phyloP scores from a whole-genome alignment of 2,329 filamentous ascomycete genomes.

The Myriosclerotinia scirpicola region DNA sequence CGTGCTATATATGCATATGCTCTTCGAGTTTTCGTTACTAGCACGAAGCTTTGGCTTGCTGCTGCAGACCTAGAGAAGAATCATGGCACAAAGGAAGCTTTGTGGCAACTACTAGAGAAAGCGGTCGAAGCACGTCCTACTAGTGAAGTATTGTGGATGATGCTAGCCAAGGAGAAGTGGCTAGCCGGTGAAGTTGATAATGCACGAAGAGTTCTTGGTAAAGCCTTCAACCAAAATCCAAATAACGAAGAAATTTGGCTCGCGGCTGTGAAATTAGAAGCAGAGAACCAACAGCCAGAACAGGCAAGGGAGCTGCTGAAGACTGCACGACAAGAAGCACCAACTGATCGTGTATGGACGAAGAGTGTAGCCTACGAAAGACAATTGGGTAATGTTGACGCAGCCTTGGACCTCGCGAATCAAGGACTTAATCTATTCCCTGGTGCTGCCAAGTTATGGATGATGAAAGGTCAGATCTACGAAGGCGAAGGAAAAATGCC shows the following conservation, averaged over 20 bases:
- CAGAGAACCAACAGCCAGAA: conserved; percentile 79
- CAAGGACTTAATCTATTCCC: conserved; percentile 87
- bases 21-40: conserved; percentile 84
- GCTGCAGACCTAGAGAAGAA: conserved; percentile 89
- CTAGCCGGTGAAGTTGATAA: conserved; percentile 83
- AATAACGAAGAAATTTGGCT: conserved; percentile 99
- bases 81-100: conserved; percentile 78
- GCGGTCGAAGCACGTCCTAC: conserved; percentile 91
- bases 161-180: conserved; percentile 94
- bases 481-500: conserved; percentile 75
- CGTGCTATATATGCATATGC: conserved; percentile 92
- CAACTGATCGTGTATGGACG: conserved; percentile 96
- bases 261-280: conserved; percentile 92
- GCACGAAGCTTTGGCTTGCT: conserved; percentile 84
- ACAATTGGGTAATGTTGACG: conserved; percentile 74
- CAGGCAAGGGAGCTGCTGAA: conserved; percentile 80
- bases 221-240: conserved; percentile 91
- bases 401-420: conserved; percentile 82
- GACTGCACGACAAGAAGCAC: conserved; percentile 81
- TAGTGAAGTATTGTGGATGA: conserved; percentile 91
- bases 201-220: conserved; percentile 79
- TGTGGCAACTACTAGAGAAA: conserved; percentile 86
- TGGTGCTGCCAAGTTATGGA: conserved; percentile 84
- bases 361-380: conserved; percentile 94
- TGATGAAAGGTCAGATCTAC: conserved; percentile 99